Base-by-base conservation (phyloP, 768 basidiomycete species). In the Boletus barrowsii region DNA sequence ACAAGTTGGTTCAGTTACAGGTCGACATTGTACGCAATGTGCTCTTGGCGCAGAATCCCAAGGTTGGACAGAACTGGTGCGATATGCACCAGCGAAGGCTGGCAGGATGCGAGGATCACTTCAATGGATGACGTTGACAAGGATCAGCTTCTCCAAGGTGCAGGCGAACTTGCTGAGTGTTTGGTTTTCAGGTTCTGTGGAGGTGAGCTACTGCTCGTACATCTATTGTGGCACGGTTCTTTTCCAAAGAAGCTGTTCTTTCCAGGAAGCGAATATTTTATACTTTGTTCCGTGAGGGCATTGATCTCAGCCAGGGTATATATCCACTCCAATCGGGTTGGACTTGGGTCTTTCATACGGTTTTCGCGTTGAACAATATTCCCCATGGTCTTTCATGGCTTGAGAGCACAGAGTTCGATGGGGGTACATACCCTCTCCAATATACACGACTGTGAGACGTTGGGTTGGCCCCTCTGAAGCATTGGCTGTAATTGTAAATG, bases 31-130 rank as follows among this genome's bases (percentile, higher is more conserved):
- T n/a, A n/a, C n/a, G n/a, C n/a, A n/a, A n/a, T n/a, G n/a, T n/a
- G n/a, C 37, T 83, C 84, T 47, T 80, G 72, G 10, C 70, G 76
- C 47, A 74, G 68, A 32, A 89, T 85, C 0, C 88, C 87, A 10
- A 90, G 73, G 26, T 70, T 76, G 30, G 72, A 73, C 24, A 90
- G 69, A 14, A 80, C 70, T 0, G 84, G 84, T 2, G 75, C 71
- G 39, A 88, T 79, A 69, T 89, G 88, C 17, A 79, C 50, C 45
- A 90, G 70, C 4, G 87, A 81, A 17, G 88, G 87, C 55, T 81
- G 75, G 64, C 87, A 89, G 6, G 84, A 78, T 1, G 75, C 68
- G 15, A 90, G 76, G 36, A 88, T 69, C 2, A 72, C 66, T 53
- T 84, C 82, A 20, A 89, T 62, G 17, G 73, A 69, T 24, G 74